Evolutionary conservation across 2,329 filamentous ascomycete genomes (phyloP).

Genomic region (Fusarium sp.): DNA sequence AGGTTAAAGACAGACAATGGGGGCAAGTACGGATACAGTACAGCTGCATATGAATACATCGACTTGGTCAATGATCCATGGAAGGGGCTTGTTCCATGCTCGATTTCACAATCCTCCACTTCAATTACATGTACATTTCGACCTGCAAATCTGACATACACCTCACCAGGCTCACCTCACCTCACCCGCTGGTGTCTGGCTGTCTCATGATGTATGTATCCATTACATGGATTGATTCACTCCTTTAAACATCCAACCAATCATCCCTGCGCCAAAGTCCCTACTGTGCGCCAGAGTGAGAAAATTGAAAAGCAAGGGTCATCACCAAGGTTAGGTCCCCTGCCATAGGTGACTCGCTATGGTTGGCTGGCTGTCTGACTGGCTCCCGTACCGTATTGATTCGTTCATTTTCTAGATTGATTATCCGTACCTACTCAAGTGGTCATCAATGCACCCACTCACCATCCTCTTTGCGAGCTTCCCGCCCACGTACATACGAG

Average conservation of each 20-base stretch:
- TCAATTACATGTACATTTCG: constrained; percentile 4
- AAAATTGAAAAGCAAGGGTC: constrained; percentile 31
- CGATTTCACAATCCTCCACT: not conserved
- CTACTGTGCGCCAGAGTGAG: constrained; percentile 14
- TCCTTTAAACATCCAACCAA: constrained; percentile 21
- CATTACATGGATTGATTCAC: constrained; percentile 29
- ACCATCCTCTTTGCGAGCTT: constrained; percentile 28
- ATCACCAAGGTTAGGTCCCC: constrained; percentile 22
- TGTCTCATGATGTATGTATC: constrained; percentile 34
- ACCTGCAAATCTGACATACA: constrained; percentile 27
- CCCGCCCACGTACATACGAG: constrained; percentile 37
- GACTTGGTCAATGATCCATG: not conserved
- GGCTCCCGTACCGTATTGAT: constrained; percentile 16
- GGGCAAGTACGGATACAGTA: not conserved
- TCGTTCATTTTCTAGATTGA: constrained; percentile 31
- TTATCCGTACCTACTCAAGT: constrained; percentile 19
- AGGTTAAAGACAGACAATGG: constrained; percentile 13
- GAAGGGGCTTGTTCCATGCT: constrained; percentile 2
- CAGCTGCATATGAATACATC: constrained; percentile 7
- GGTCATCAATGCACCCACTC: constrained; percentile 38
- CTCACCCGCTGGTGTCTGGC: constrained; percentile 1
- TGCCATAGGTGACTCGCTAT: constrained; percentile 14
- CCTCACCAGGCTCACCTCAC: no score
- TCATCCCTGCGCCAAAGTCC: constrained; percentile 26
- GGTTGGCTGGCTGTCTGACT: constrained; percentile 35